Evolutionary conservation across 805 yeast genomes (phyloP).

Genomic region (Clavispora carvajalis): DNA sequence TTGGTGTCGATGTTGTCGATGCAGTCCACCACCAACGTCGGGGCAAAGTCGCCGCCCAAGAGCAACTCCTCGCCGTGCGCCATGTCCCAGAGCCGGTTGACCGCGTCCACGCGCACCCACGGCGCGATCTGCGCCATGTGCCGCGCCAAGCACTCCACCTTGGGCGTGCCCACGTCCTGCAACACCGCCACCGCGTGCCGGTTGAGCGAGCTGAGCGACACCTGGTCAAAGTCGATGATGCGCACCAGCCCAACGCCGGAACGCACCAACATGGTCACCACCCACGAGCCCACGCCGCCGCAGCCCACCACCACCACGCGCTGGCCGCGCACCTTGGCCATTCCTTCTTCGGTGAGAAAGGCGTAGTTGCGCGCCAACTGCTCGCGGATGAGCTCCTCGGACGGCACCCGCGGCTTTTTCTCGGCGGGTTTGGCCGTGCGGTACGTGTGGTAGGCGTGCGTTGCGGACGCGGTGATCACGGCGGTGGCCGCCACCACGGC

Average conservation of each 20-base stretch:
- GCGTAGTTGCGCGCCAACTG: slow-evolving; percentile 93
- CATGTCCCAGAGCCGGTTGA: slow-evolving; percentile 71
- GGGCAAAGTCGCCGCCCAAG: slow-evolving; percentile 43
- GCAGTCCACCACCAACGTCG: slow-evolving; percentile 86
- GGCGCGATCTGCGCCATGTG: slow-evolving; percentile 78
- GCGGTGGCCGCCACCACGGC: slow-evolving; percentile 11
- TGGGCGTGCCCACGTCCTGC: slow-evolving; percentile 86
- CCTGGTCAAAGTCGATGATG: slow-evolving; percentile 94
- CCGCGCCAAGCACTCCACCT: slow-evolving; percentile 72
- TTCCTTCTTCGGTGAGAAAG: slow-evolving; percentile 82
- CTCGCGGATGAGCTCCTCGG: slow-evolving; percentile 75
- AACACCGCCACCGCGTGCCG: slow-evolving; percentile 94
- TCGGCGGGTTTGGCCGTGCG: background rate
- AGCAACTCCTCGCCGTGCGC: slow-evolving; percentile 60
- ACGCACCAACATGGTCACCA: slow-evolving; percentile 81
- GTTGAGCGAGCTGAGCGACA: slow-evolving; percentile 83
- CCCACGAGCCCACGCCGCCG: slow-evolving; percentile 99
- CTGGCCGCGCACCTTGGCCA: slow-evolving; percentile 64
- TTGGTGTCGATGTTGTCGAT: slow-evolving; percentile 97
- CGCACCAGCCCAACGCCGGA: slow-evolving; percentile 80
- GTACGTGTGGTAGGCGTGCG: slow-evolving; percentile 6
- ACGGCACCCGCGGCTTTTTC: slow-evolving; percentile 9
- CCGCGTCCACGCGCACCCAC: slow-evolving; percentile 82
- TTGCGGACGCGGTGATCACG: slow-evolving; percentile 8
- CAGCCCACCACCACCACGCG: slow-evolving; percentile 81